Percentiles rank a stretch among this genome's conserved stretches.
Conservation (phyloP, 768 basidiomycete species). For the Xerocomellus amylosporus region DNA sequence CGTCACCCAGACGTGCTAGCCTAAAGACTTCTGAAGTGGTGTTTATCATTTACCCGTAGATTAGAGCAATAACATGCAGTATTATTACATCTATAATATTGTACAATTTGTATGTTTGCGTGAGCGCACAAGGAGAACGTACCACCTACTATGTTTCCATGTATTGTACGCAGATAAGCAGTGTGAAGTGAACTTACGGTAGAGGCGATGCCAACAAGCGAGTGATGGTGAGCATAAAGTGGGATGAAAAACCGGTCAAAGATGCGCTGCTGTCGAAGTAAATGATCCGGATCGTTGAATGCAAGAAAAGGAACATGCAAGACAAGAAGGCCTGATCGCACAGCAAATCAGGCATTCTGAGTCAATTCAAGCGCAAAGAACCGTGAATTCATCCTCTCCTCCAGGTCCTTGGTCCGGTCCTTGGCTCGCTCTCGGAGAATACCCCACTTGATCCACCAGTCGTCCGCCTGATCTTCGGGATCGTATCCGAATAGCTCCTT, state of each 20-base stretch:
- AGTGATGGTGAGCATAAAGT: not conserved
- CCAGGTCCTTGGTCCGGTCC: slow-evolving; percentile 18
- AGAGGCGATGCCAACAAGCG: not conserved
- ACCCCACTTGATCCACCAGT: slow-evolving; percentile 66
- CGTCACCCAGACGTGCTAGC: too few species aligned
- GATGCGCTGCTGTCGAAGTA: not conserved
- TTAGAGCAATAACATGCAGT: not conserved
- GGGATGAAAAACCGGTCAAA: not conserved
- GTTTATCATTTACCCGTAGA: not conserved
- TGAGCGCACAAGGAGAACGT: not conserved
- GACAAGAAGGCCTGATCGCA: not conserved
- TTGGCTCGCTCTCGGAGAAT: slow-evolving; percentile 39
- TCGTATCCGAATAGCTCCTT: slow-evolving; percentile 50
- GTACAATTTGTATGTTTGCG: not conserved
- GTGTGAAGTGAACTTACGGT: not conserved
- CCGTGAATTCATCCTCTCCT: slow-evolving; percentile 13
- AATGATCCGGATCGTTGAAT: not conserved
- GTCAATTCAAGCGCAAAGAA: not conserved
- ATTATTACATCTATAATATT: slow-evolving; percentile 1
- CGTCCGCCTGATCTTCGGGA: slow-evolving; percentile 54
- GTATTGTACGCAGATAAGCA: not conserved
- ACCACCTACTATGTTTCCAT: not conserved
- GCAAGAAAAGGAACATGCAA: not conserved
- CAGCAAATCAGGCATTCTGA: not conserved
- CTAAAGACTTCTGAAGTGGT: too few species aligned